Percentiles rank a stretch among this genome's conserved stretches.
These are phyloP conservation scores for Penicillium taxi DNA, from an alignment of 495 filamentous ascomycete species.

Conservation along the genomic window DNA sequence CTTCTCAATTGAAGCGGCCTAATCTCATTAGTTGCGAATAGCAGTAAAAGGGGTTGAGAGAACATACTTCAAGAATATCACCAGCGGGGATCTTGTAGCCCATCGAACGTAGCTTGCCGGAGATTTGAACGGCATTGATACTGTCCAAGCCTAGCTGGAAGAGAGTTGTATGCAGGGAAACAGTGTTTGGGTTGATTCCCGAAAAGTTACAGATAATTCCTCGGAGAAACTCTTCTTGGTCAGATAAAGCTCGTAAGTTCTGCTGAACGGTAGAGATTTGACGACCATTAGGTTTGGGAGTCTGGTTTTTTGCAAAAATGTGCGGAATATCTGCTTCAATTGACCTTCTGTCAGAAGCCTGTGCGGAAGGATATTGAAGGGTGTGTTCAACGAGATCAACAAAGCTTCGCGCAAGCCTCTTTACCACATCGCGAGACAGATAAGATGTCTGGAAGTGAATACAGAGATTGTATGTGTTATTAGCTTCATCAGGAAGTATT, in stretches of 20 bases:
- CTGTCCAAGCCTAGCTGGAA: conserved; percentile 39
- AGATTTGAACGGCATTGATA: conserved; percentile 49
- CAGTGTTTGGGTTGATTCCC: conserved; percentile 28
- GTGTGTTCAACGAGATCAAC: conserved; percentile 36
- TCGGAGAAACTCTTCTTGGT: conserved; percentile 52
- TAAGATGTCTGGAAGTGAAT: conserved; percentile 27
- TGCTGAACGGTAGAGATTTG: neutral
- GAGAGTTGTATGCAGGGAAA: conserved; percentile 47
- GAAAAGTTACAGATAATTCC: conserved; percentile 51
- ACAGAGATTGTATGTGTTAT: conserved; percentile 27
- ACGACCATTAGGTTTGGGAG: neutral
- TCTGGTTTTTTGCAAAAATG: conserved; percentile 8
- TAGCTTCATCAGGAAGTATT: conserved; percentile 45
- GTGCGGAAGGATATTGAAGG: conserved; percentile 24
- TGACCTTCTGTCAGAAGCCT: conserved; percentile 20
- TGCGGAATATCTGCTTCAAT: conserved; percentile 3
- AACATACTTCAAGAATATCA: conserved; percentile 55
- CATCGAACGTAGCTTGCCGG: conserved; percentile 51
- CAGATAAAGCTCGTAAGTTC: conserved; percentile 36
- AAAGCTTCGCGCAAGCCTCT: conserved; percentile 43
- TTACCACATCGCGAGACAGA: conserved; percentile 30
- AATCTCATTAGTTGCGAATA: conserved; percentile 52
- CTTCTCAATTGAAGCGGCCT: conserved; percentile 30
- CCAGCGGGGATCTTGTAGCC: conserved; percentile 52
- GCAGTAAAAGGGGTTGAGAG: conserved; percentile 43